Evolutionary conservation across 768 basidiomycete species (phyloP), one percentile per base, ranked within the genome.

Genomic region (Serendipita vermifera): DNA sequence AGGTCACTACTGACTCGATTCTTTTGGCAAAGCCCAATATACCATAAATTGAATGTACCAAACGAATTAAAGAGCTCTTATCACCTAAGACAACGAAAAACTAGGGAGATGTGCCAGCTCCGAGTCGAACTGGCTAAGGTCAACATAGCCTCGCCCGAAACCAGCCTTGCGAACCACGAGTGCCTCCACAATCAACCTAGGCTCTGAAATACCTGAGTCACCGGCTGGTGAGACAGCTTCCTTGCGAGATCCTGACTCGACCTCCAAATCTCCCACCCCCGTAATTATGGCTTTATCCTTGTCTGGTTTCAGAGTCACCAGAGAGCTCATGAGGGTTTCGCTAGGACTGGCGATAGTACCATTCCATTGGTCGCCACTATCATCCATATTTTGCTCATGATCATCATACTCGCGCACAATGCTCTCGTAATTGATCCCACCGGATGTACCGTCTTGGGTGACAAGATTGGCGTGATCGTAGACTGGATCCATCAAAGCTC

Each of bases 181-280:
- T 2, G 79, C 87, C 65, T 91, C 87, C 7, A 88, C 85, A 43
- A 89, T 88, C 3, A 83, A 70, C n/a, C 83, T 71, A 31, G 77
- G 74, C 51, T 75, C 73, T 6, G 20, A 15, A 24, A 31, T 51
- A 9, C 15, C 17, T 29, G 29, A n/a, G n/a, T n/a, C n/a, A n/a
- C n/a, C n/a, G n/a, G n/a, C n/a, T n/a, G n/a, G n/a, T n/a, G n/a
- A n/a, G n/a, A n/a, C n/a, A n/a, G n/a, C n/a, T n/a, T n/a, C n/a
- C n/a, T n/a, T n/a, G n/a, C n/a, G n/a, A n/a, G n/a, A n/a, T n/a
- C n/a, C n/a, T n/a, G n/a, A n/a, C n/a, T n/a, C n/a, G n/a, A n/a
- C n/a, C n/a, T n/a, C n/a, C n/a, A n/a, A n/a, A n/a, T n/a, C n/a
- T n/a, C n/a, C n/a, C n/a, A n/a, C n/a, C n/a, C n/a, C n/a, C n/a